Percentiles rank a stretch among this genome's conserved stretches.
phyloP scores from a whole-genome alignment of 169 alveolate genomes.

The Babesia caballi region DNA sequence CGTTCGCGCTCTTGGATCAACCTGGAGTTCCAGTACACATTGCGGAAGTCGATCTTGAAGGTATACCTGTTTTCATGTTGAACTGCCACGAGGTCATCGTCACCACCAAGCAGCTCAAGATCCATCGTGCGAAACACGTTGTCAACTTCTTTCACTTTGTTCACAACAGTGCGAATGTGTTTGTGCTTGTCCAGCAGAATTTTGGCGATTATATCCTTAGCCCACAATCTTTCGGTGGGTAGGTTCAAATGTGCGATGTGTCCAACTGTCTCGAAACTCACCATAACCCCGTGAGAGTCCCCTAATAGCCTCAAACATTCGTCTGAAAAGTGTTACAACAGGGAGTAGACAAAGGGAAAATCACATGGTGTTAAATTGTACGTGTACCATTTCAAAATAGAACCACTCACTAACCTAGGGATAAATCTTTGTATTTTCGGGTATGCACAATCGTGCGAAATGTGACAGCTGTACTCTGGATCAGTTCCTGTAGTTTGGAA shows the following conservation, averaged over 20 bases:
- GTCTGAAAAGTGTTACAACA: background rate
- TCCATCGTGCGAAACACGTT: slow-evolving; percentile 83
- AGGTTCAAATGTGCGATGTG: slow-evolving; percentile 89
- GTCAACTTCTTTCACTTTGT: slow-evolving; percentile 80
- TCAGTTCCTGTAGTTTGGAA: background rate
- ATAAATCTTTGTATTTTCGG: slow-evolving; percentile 2
- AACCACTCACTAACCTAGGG: background rate
- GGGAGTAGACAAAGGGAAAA: background rate
- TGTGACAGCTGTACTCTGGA: background rate
- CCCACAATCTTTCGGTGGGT: slow-evolving; percentile 74
- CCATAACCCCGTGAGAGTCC: slow-evolving; percentile 73
- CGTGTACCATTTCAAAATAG: no score
- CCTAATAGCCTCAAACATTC: slow-evolving; percentile 59
- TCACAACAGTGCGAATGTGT: slow-evolving; percentile 80
- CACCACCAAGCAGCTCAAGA: slow-evolving; percentile 87
- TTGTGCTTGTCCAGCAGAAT: slow-evolving; percentile 84
- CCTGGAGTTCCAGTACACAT: slow-evolving; percentile 85
- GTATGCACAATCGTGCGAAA: no score
- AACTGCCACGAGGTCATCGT: slow-evolving; percentile 75
- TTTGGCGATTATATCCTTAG: slow-evolving; percentile 81
- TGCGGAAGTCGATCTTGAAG: slow-evolving; percentile 73
- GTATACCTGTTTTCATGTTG: slow-evolving; percentile 70
- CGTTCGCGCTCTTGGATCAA: slow-evolving; percentile 75
- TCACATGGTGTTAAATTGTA: background rate
- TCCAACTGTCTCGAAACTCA: slow-evolving; percentile 85